phyloP scores from a whole-genome alignment of 257 asterid genomes.

The Parsonsia alboflavescens region DNA sequence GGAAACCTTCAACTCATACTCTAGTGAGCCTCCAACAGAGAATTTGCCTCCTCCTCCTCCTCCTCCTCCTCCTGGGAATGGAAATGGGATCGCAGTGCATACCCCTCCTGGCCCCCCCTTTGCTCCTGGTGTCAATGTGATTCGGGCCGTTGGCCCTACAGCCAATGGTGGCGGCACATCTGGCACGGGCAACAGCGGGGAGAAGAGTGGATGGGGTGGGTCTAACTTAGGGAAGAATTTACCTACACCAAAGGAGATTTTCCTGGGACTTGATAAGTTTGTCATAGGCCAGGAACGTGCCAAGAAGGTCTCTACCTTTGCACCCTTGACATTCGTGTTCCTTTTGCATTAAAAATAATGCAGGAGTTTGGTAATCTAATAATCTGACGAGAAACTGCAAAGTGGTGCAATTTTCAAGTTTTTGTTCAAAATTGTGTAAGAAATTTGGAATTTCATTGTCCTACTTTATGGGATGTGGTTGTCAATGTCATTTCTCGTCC shows the following conservation, averaged over 20 bases:
- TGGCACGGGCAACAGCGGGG: slow-evolving; percentile 32
- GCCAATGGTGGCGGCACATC: slow-evolving; percentile 27
- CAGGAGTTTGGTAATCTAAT: not conserved
- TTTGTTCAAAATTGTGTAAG: not conserved
- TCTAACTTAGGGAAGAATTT: slow-evolving; percentile 70
- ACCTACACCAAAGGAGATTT: slow-evolving; percentile 93
- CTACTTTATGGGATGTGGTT: not conserved
- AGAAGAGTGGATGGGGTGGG: slow-evolving; percentile 81
- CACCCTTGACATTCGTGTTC: not conserved
- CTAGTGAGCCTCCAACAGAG: slow-evolving; percentile 72
- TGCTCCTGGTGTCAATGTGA: slow-evolving; percentile 72
- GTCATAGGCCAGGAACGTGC: slow-evolving; percentile 94
- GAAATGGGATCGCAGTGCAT: slow-evolving; percentile 77
- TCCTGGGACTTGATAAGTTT: slow-evolving; percentile 82
- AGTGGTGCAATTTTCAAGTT: not conserved
- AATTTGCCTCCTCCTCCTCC: slow-evolving; percentile 59
- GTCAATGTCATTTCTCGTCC: not conserved
- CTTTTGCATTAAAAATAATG: not conserved
- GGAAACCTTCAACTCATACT: slow-evolving; percentile 68
- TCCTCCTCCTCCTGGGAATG: slow-evolving; percentile 30
- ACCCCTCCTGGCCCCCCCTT: slow-evolving; percentile 90
- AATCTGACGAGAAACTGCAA: not conserved
- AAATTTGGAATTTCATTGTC: not conserved
- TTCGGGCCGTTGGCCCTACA: slow-evolving; percentile 44
- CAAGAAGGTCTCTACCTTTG: slow-evolving; percentile 56